Evolutionary conservation across 2,329 filamentous ascomycete genomes (phyloP), one percentile per base, ranked within the genome.

Genomic region (Xylariaceae sp.): DNA sequence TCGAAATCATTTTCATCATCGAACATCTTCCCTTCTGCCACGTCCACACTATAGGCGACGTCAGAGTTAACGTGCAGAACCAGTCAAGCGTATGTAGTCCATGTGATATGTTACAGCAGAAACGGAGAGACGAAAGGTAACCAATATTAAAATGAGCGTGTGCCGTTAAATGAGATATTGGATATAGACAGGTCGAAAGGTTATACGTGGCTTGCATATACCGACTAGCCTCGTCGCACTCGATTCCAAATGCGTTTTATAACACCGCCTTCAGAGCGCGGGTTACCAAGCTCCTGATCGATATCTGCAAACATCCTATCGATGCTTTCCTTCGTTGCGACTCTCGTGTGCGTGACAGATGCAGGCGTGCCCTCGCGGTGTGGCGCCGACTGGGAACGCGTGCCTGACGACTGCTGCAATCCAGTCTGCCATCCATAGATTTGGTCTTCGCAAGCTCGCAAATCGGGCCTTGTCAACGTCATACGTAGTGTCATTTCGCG

Each of bases 401-500:
- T 76, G 64, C 40, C 63, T 55, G 63, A 42, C 56, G 63, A 56
- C 71, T 72, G 67, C 18, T 65, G 57, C n/a, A 54, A 67, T 40
- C 66, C 64, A 29, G 76, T 76, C 66, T 88, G 84, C 85, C 87
- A 90, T 42, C 86, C 86, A 66, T 92, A 90, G 16, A 90, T 80
- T 58, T 87, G 81, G 10, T 88, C 85, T 59, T 93, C 89, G 60
- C 87, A 81, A 3, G 88, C 87, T 42, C 92, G 87, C 46, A 98
- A 81, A 70, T 98, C 93, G 0, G 92, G 90, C 45, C 93, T 82
- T 2, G 95, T 98, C 52, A 98, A 81, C 0, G 93, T 98, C 92
- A 98, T 96, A 47, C 93, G 90, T 47, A 98, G 76, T 2, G 95
- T 98, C 93, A 97, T 97, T 73, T 98, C 93, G 32, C 93, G 84